phyloP scores from a whole-genome alignment of 2,329 filamentous ascomycete species.

The Talaromyces sp. region DNA sequence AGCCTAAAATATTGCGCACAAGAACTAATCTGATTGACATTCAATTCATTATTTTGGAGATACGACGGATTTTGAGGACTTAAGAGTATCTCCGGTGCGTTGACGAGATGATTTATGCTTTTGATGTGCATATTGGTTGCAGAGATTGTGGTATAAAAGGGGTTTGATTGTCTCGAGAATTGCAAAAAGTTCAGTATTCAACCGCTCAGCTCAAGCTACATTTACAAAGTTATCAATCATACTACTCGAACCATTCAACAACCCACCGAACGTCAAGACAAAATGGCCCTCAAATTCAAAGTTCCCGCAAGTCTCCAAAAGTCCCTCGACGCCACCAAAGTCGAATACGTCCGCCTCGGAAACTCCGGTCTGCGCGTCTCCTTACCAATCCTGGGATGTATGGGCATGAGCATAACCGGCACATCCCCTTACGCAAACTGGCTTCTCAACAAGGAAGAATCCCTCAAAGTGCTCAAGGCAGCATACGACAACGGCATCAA shows the following conservation, averaged over 20 bases:
- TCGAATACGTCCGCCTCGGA: slow-evolving; percentile 14
- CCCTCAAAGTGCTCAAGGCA: slow-evolving; percentile 25
- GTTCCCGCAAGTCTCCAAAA: slow-evolving; percentile 9
- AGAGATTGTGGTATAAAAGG: not conserved
- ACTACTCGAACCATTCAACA: not conserved
- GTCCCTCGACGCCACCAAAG: slow-evolving; percentile 16
- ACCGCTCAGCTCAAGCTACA: not conserved
- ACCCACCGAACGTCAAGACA: not conserved
- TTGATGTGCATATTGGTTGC: not conserved
- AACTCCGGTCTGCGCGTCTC: slow-evolving; percentile 16
- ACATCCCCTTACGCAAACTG: slow-evolving; percentile 6
- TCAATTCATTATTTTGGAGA: not conserved
- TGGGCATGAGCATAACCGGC: not conserved
- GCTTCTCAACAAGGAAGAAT: slow-evolving; percentile 12
- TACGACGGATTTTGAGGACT: slow-evolving; percentile 4
- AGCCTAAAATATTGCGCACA: not conserved
- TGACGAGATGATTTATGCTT: not conserved
- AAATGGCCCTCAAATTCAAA: not conserved
- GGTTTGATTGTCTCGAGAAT: not conserved
- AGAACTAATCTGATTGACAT: not conserved
- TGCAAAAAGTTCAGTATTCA: not conserved
- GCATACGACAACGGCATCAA: slow-evolving; percentile 31
- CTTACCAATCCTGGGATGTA: slow-evolving; percentile 3
- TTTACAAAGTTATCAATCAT: not conserved
- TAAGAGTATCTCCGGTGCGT: not conserved